These are phyloP conservation scores for Coniosporium apollinis DNA, from an alignment of 495 filamentous ascomycete genomes.

Conservation along the genomic window DNA sequence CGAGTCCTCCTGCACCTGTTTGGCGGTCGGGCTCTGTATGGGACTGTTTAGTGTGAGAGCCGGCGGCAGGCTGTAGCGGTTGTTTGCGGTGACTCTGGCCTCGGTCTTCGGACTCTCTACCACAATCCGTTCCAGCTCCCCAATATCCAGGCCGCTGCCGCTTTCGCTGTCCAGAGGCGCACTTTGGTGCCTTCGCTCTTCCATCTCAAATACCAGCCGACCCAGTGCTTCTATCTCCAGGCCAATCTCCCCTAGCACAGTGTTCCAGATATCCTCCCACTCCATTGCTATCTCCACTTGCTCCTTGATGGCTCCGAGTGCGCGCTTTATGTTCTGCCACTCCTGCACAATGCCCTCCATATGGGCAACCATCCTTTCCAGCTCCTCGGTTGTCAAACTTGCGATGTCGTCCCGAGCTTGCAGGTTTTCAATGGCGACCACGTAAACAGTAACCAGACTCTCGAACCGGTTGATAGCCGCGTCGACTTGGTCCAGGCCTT, in stretches of 20 bases:
- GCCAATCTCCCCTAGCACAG: conserved; percentile 82
- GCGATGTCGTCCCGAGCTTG: conserved; percentile 65
- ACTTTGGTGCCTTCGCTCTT: conserved; percentile 71
- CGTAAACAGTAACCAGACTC: conserved; percentile 72
- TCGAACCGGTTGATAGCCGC: conserved; percentile 73
- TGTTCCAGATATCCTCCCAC: conserved; percentile 95
- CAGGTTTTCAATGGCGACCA: conserved; percentile 75
- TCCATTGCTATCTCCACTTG: conserved; percentile 96
- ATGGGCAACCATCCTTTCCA: conserved; percentile 56
- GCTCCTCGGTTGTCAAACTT: conserved; percentile 45
- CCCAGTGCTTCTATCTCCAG: conserved; percentile 73
- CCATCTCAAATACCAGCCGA: conserved; percentile 85
- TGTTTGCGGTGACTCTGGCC: conserved; percentile 21
- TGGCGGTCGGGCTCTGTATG: conserved; percentile 35
- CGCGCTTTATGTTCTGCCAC: conserved; percentile 63
- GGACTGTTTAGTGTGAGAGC: conserved; percentile 42
- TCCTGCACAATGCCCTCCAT: conserved; percentile 76
- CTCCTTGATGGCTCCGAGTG: conserved; percentile 60
- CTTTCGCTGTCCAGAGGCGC: conserved; percentile 30
- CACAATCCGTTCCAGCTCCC: conserved; percentile 82
- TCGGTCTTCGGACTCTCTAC: conserved; percentile 60
- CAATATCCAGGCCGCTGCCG: conserved; percentile 58
- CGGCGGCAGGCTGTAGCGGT: conserved; percentile 50
- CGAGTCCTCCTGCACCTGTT: conserved; percentile 48
- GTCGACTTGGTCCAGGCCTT: conserved; percentile 80